phyloP scores from a whole-genome alignment of 148 eudicot species.

The Limonium bicolor region DNA sequence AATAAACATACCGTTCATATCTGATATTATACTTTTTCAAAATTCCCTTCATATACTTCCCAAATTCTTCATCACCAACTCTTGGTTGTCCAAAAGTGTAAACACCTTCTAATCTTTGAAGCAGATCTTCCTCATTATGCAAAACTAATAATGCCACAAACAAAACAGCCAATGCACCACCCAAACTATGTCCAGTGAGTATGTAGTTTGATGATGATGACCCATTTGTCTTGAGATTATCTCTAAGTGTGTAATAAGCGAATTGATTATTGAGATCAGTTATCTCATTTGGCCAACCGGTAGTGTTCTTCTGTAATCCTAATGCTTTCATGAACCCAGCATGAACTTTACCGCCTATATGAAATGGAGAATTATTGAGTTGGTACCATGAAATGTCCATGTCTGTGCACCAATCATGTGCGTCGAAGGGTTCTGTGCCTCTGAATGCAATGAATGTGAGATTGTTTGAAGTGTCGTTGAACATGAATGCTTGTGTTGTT shows the following conservation, averaged over 20 bases:
- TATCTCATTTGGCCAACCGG: conserved; percentile 34
- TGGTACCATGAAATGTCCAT: conserved; percentile 53
- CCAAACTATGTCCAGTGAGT: conserved; percentile 60
- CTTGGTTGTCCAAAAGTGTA: conserved; percentile 85
- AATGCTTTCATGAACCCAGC: conserved; percentile 68
- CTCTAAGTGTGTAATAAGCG: conserved; percentile 45
- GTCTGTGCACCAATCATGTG: conserved; percentile 46
- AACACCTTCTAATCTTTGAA: conserved; percentile 42
- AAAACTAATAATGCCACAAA: conserved; percentile 27
- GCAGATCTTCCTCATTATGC: conserved; percentile 36
- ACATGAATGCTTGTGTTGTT: conserved; percentile 44
- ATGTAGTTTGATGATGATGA: conserved; percentile 33
- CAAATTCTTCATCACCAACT: conserved; percentile 57
- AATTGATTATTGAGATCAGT: not conserved
- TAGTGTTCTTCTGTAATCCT: conserved; percentile 29
- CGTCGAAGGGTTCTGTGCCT: conserved; percentile 54
- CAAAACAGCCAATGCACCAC: conserved; percentile 69
- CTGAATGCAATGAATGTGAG: conserved; percentile 44
- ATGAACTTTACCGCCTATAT: conserved; percentile 58
- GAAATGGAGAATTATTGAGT: conserved; percentile 13
- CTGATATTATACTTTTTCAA: conserved; percentile 25
- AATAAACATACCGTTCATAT: conserved; percentile 53
- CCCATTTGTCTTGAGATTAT: conserved; percentile 23
- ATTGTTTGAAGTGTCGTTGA: conserved; percentile 23
- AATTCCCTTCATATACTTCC: conserved; percentile 42